Evolutionary conservation across 768 basidiomycete species (phyloP), one percentile per base, ranked within the genome.

Genomic region (Mycena olivaceomarginata): DNA sequence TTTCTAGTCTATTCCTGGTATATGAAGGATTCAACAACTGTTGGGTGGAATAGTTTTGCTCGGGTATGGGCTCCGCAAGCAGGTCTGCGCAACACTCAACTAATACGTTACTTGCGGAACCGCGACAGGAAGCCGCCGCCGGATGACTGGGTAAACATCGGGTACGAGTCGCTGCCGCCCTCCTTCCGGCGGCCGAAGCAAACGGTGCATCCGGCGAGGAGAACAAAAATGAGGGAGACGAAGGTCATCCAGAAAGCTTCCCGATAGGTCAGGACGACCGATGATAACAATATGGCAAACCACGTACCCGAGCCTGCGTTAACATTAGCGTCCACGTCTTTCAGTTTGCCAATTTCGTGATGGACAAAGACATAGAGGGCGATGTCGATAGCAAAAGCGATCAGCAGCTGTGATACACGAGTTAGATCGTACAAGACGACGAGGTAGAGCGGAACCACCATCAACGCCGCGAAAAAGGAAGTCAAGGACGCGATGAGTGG

Each of bases 321-420:
- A 1, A 74, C 74, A 37, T 76, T 60, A 5, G 12, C 72, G 6
- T 41, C 18, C 37, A 72, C 63, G 39, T 59, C 31, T 0, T 72
- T 15, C 43, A 81, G 43, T n/a, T 79, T 73, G 22, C 74, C 74
- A 37, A 75, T 15, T 48, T 76, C 25, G 65, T 81, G 78, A 60
- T 77, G 80, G 11, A 79, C 70, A 12, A 64, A 39, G 25, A 67
- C 78, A 65, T 20, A 79, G 12, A 81, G 69, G 2, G 78, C 80
- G 67, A 81, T 75, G 53, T 81, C 80, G 25, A 81, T 76, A 20
- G 78, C 78, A 71, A 79, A 81, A 0, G 78, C 75, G 43, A 81
- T 79, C 16, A 81, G 40, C 2, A 79, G 75, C 78, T 79, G 63
- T 20, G 20, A 2, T 10, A 6, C 31, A 31, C 20, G 3, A 51